Conservation (phyloP, 176 grass and related monocot genomes). For the Musa beccarii region DNA sequence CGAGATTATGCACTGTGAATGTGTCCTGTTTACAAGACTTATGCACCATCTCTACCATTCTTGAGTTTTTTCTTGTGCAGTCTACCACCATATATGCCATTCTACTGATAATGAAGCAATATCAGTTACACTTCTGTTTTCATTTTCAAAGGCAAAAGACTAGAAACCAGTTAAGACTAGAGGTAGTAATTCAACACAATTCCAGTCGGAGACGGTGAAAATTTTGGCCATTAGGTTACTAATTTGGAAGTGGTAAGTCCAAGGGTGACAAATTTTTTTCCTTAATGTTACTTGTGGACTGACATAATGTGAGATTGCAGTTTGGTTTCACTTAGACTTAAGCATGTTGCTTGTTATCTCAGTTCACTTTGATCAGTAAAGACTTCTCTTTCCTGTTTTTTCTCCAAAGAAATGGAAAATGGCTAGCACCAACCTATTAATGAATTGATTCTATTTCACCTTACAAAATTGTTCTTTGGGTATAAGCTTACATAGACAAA, state of each 20-base stretch:
- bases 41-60: too few species aligned
- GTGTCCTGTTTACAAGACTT: too few species aligned
- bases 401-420: background rate
- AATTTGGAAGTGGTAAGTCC: too few species aligned
- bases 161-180: background rate
- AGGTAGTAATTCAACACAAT: background rate
- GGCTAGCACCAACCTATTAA: background rate
- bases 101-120: too few species aligned
- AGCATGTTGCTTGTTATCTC: background rate
- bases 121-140: background rate
- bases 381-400: background rate
- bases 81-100: too few species aligned
- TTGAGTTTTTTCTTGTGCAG: too few species aligned
- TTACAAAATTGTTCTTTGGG: background rate
- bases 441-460: background rate
- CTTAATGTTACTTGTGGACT: background rate
- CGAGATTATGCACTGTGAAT: too few species aligned
- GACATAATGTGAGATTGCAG: background rate
- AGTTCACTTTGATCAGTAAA: background rate
- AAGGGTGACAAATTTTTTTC: too few species aligned
- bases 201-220: background rate
- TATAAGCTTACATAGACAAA: background rate
- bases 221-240: background rate
- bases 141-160: background rate
- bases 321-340: background rate